Base-by-base conservation (phyloP, 768 basidiomycete species). In the Boletus speciosus region DNA sequence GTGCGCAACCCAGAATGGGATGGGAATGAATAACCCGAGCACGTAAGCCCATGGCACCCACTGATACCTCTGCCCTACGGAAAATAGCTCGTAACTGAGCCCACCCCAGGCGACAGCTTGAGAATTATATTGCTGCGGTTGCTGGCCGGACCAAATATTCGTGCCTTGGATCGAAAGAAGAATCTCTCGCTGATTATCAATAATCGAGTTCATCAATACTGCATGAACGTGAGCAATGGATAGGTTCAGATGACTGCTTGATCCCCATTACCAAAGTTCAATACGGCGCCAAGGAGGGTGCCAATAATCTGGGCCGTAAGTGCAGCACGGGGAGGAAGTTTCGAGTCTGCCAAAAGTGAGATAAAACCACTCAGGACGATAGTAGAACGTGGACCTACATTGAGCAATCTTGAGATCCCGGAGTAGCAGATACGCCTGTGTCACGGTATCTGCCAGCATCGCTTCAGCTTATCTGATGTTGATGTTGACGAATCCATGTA, bases 241-340 rank as follows among this genome's bases (percentile, higher is more conserved):
- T 36, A 81, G 57, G 74, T 64, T 77, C 61, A 74, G 45, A 77
- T 64, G 31, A 8, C 9, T 29, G 16, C n/a, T 27, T 6, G 67
- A 70, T 82, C 9, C 2, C 81, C 82, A 86, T 66, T 55, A 90
- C 82, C 79, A 50, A 68, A 76, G 56, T 77, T 77, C 40, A 77
- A 60, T 34, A 71, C 56, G 2, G 68, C 69, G 23, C 66, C 66
- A 0, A 63, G 40, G 23, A 67, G 51, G 5, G 66, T 65, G 16
- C 66, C 66, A 16, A 62, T 55, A n/a, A 85, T 72, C 61, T 87
- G 86, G 7, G 82, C 81, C 10, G 81, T 63, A 66, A 87, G 84
- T 70, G 85, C 82, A 37, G 78, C 75, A 14, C 85, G 81, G 23
- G 86, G 84, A 27, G 86, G 84, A 40, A 88, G 78, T 67, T 86